Conservation (phyloP, 1,284 basidiomycete genomes). For the Agaricales sp. region DNA sequence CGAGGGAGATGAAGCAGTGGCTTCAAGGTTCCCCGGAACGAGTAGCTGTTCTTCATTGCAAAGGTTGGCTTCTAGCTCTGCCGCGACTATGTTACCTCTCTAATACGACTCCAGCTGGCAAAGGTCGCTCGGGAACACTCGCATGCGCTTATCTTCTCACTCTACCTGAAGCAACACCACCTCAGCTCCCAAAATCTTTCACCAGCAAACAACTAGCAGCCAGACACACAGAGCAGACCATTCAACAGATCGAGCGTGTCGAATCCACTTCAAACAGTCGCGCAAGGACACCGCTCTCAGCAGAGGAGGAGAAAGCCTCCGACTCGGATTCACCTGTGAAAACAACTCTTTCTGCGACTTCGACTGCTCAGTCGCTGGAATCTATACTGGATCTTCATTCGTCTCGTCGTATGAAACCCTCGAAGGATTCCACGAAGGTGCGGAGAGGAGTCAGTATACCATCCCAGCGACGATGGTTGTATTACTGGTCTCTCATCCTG, state of each 20-base stretch:
- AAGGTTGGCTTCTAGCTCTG: constrained; percentile 38
- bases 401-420: constrained; percentile 54
- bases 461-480: constrained; percentile 61
- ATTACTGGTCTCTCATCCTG: constrained; percentile 65
- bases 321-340: constrained; percentile 10
- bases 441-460: constrained; percentile 69
- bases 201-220: constrained; percentile 34
- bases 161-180: constrained; percentile 36
- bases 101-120: constrained; percentile 43
- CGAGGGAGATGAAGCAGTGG: constrained; percentile 75
- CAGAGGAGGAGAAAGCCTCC: not conserved
- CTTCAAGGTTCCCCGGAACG: constrained; percentile 56
- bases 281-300: not conserved
- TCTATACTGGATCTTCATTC: constrained; percentile 60
- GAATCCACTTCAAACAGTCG: constrained; percentile 14
- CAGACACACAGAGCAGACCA: constrained; percentile 34
- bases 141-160: constrained; percentile 75
- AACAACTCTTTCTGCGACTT: too few species aligned
- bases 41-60: constrained; percentile 83
- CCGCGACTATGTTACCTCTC: not conserved
- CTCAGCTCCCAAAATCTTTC: constrained; percentile 36
- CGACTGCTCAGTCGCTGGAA: too few species aligned
- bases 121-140: constrained; percentile 76
- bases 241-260: constrained; percentile 36
- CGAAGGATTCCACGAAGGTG: constrained; percentile 25